Base-by-base conservation (phyloP, 2,329 filamentous ascomycete genomes). In the Aspergillus ibericus region DNA sequence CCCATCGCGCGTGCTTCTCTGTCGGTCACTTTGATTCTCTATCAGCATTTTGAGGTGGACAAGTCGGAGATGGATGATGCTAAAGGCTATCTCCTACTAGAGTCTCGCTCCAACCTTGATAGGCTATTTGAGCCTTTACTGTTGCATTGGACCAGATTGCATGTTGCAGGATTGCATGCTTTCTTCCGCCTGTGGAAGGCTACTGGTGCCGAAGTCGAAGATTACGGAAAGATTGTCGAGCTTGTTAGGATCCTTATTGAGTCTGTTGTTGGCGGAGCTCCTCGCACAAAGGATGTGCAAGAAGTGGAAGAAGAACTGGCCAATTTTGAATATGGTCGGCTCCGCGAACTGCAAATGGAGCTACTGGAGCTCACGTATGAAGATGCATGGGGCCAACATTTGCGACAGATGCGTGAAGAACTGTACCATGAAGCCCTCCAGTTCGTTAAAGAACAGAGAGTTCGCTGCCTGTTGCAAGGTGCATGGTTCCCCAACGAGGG, bases 401-500 rank as follows among this genome's bases (percentile, higher is more conserved):
- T 99, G 27, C 85, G 85, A 63, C 91, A 95, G 76, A 91, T 96
- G n/a, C 89, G 92, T 34, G 92, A 97, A 55, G 92, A 96, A 73
- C 82, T 98, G 46, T 90, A 91, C 66, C 88, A 93, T 68, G 95
- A 99, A 75, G 92, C 93, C 10, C 79, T 97, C 55, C 91, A 96
- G 69, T 99, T 99, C 70, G 91, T 98, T 76, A 97, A 96, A 76
- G 95, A 99, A 77, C 95, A 99, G 75, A 87, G 95, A 36, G 90
- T 98, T 61, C 85, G 95, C 55, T 97, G 93, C 71, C 80, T 99
- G 38, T 83, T 98, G 4, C 85, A 91, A 65, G 95, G 95, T 6
- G 88, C 90, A 9, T 99, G 95, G 95, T 99, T 98, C 65, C 82
- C 85, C 3, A 77, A 78, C 48, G 74, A 78, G 73, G 79, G 72